Base-by-base conservation (phyloP, 352 stramenopile species). In the Globisporangium cystogenes region DNA sequence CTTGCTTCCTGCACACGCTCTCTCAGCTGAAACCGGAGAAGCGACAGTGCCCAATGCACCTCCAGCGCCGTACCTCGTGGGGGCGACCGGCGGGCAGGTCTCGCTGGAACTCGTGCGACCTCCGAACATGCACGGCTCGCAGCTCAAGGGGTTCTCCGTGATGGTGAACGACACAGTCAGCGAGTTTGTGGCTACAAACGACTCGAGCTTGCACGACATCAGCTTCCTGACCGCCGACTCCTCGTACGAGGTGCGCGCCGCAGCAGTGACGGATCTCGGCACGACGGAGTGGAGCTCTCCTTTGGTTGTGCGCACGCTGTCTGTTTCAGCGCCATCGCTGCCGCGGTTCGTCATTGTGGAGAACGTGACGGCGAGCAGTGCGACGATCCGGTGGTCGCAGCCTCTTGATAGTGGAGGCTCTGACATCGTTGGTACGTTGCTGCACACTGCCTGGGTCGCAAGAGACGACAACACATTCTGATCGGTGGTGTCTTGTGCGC, bases 121-220 rank as follows among this genome's bases (percentile, higher is more conserved):
- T 11, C 23, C 42, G 11, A 84, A 86, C 40, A 82, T 89, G 78
- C 64, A 70, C 41, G 76, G 76, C 5, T 59, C 74, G 4, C 45
- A 26, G 14, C 64, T 86, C 48, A 59, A 40, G 15, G 75, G 74
- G 1, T 89, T 87, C 43, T 65, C 50, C 0, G 48, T 89, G 16
- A 58, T 50, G 26, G 47, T 79, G 7, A 58, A 72, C 33, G 63
- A 48, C 8, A 39, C 23, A 0, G 20, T 77, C 0, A 44, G 53
- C 18, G 54, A 45, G 10, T 67, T 49, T 7, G 41, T 80, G 16
- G 42, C 31, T 0, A 43, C 74, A 8, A 65, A 33, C 23, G 46
- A 62, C 8, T 67, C 68, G 27, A 35, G 47, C 10, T 45, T 51
- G 2, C 72, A 73, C 44, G 51, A 62, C 7, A 59, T 72, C 23